Evolutionary conservation across 148 eudicot genomes (phyloP).

Genomic region (Amaranthus cruentus): DNA sequence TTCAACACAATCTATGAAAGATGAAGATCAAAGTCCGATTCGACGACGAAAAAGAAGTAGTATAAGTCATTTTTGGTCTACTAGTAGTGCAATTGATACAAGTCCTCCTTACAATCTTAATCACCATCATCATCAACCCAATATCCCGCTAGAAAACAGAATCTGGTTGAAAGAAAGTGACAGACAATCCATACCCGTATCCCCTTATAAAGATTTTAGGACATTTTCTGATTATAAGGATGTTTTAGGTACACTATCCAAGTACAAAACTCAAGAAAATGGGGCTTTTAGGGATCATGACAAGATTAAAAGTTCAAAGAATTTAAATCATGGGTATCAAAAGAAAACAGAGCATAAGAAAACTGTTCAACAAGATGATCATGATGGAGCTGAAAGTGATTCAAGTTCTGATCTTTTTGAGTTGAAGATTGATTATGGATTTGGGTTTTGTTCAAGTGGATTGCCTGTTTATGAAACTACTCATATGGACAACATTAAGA

Average conservation of each 20-base stretch:
- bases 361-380: slow-evolving; percentile 24
- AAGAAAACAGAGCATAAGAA: slow-evolving; percentile 21
- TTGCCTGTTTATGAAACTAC: slow-evolving; percentile 76
- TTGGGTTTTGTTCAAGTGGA: slow-evolving; percentile 47
- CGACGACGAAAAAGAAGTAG: slow-evolving; percentile 62
- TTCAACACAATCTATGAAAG: slow-evolving; percentile 38
- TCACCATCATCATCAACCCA: slow-evolving; percentile 18
- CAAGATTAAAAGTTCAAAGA: slow-evolving; percentile 9
- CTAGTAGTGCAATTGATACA: slow-evolving; percentile 27
- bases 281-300: slow-evolving; percentile 2
- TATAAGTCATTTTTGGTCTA: slow-evolving; percentile 48
- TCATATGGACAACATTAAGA: slow-evolving; percentile 59
- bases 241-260: slow-evolving; percentile 24
- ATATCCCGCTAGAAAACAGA: no score
- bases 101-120: slow-evolving; percentile 42
- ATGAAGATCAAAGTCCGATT: slow-evolving; percentile 50
- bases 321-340: slow-evolving; percentile 7
- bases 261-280: slow-evolving; percentile 18
- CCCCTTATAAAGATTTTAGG: slow-evolving; percentile 27
- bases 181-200: no score
- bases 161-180: no score
- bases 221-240: slow-evolving; percentile 40
- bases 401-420: slow-evolving; percentile 79
- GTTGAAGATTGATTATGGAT: slow-evolving; percentile 43
- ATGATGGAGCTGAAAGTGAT: slow-evolving; percentile 63